Evolutionary conservation across 495 filamentous ascomycete genomes (phyloP).

Genomic region (Talaromyces borbonicus): DNA sequence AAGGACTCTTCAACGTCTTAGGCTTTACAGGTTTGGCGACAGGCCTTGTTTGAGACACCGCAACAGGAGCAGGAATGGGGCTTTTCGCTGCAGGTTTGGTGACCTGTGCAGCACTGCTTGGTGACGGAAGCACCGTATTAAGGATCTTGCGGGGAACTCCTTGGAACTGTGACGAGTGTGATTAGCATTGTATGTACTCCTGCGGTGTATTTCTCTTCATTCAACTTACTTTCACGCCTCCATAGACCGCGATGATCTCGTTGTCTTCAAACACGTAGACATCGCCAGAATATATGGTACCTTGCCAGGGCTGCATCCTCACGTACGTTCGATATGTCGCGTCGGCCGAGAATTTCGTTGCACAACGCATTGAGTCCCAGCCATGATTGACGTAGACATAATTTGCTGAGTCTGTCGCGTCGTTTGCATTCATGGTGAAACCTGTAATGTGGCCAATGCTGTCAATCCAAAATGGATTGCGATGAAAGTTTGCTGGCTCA

Average conservation of each 20-base stretch:
- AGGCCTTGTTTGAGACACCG: slow-evolving; percentile 24
- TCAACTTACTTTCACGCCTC: slow-evolving; percentile 15
- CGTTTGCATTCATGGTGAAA: slow-evolving; percentile 45
- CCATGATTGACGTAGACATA: slow-evolving; percentile 36
- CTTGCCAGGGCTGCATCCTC: slow-evolving; percentile 30
- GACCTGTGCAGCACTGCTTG: slow-evolving; percentile 28
- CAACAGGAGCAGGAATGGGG: slow-evolving; percentile 23
- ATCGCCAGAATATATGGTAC: slow-evolving; percentile 41
- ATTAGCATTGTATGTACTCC: neutral
- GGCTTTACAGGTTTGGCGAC: slow-evolving; percentile 27
- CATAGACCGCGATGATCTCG: slow-evolving; percentile 26
- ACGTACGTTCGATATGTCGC: slow-evolving; percentile 45
- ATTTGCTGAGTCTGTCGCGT: slow-evolving; percentile 32
- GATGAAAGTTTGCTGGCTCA: slow-evolving; percentile 52
- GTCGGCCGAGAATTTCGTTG: slow-evolving; percentile 35
- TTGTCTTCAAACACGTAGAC: slow-evolving; percentile 42
- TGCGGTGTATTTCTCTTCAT: neutral
- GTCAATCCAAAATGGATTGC: slow-evolving; percentile 44
- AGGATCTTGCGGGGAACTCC: slow-evolving; percentile 56
- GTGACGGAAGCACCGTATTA: slow-evolving; percentile 54
- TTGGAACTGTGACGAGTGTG: slow-evolving; percentile 46
- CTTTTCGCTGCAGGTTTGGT: slow-evolving; percentile 17
- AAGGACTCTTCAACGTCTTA: slow-evolving; percentile 11
- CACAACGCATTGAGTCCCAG: slow-evolving; percentile 31
- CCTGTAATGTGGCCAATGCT: slow-evolving; percentile 39